phyloP scores from a whole-genome alignment of 108 stramenopile genomes.

The Skeletonema potamos region DNA sequence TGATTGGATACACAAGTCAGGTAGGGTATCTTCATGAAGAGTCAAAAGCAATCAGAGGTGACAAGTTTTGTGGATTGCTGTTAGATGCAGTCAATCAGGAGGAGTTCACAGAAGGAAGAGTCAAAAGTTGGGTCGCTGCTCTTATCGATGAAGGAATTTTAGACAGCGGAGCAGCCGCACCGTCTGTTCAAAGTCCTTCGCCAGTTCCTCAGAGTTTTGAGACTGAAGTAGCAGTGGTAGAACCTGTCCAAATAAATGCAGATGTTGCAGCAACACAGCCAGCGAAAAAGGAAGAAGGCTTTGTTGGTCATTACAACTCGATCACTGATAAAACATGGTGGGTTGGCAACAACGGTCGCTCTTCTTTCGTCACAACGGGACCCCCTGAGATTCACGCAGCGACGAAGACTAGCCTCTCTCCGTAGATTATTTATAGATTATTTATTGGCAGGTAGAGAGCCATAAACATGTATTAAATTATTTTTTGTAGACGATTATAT shows the following conservation, averaged over 20 bases:
- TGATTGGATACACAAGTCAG: conserved; percentile 73
- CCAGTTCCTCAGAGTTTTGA: conserved; percentile 14
- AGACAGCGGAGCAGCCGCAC: conserved; percentile 24
- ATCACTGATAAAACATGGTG: conserved; percentile 76
- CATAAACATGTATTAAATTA: neutral
- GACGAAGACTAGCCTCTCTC: neutral
- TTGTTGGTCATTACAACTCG: conserved; percentile 65
- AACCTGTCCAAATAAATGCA: too few relatives aligned
- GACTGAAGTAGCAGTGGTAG: conserved; percentile 28
- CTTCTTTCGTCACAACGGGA: conserved; percentile 35
- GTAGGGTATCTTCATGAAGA: conserved; percentile 85
- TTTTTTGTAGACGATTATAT: neutral
- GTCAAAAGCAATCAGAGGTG: conserved; percentile 82
- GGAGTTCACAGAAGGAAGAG: conserved; percentile 73
- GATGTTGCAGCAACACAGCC: conserved; percentile 19
- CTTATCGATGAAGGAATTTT: conserved; percentile 76
- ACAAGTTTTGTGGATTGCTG: conserved; percentile 81
- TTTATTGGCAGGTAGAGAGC: neutral
- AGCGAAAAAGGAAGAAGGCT: conserved; percentile 43
- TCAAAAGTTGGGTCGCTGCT: conserved; percentile 77
- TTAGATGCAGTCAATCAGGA: conserved; percentile 87
- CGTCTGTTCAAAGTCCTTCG: conserved; percentile 6
- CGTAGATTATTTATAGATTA: neutral
- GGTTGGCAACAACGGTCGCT: conserved; percentile 59
- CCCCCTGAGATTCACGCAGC: conserved; percentile 13